Base-by-base conservation (phyloP, 805 yeast genomes). In the Candida germanica region DNA sequence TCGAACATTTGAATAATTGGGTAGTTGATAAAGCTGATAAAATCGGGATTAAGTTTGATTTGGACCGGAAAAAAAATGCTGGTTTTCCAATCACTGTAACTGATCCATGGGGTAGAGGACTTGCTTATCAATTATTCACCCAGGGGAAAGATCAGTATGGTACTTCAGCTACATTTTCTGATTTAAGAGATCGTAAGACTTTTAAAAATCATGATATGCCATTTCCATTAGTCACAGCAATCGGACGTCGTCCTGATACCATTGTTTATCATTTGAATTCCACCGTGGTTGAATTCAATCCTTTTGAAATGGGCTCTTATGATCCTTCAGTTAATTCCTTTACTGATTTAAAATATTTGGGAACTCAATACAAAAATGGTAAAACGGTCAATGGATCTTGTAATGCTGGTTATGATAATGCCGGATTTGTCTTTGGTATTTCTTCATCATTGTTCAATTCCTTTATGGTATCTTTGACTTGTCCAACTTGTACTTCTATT, bases 51-150 rank as follows among this genome's bases (percentile, higher is more conserved):
- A 51, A 58, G 19, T 73, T 74, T 42, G 83, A 77, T 36, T 61
- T 85, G 12, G 59, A 64, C 7, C 67, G 47, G 3, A 65, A 65
- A 41, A 22, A 33, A 32, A 29, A 35, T 14, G 91, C 91, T 2
- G 94, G 94, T 0, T 86, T 71, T 54, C 66, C 71, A 13, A 64
- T 79, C n/a, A 66, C 84, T 6, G 47, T 85, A 20, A 81, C 91
- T 2, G 95, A 86, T 56, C 73, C 77, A 38, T 86, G 93, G 94
- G 88, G 87, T 4, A 69, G 89, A 45, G 79, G 80, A 2, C 63
- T 87, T 34, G 75, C 93, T 2, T 74, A 80, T 47, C 87, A 83
- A 59, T 76, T 87, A 43, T 78, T 58, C 30, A 48, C 58, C 6
- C 36, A 44, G 27, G 58, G 54, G 1, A 26, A 39, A 6, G 53